Conservation (phyloP, 192 early-diverging fungal species). For the Backusella circina region DNA sequence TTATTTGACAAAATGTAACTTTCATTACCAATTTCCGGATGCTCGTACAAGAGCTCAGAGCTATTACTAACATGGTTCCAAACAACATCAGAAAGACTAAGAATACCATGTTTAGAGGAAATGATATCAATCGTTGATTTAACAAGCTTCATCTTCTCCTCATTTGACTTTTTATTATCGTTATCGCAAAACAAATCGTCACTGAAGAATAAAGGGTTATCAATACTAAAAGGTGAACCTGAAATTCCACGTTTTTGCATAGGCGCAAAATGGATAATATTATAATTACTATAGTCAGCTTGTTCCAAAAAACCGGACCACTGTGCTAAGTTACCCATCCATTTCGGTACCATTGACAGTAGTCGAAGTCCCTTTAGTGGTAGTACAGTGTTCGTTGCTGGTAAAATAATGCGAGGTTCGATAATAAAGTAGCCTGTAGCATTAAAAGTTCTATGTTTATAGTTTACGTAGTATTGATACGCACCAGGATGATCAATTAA, state of each 20-base stretch:
- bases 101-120: conserved; percentile 60
- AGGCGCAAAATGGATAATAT: conserved; percentile 98
- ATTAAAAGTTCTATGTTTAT: conserved; percentile 15
- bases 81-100: conserved; percentile 90
- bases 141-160: conserved; percentile 58
- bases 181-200: conserved; percentile 79
- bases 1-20: not conserved
- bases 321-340: conserved; percentile 78
- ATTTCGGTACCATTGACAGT: conserved; percentile 91
- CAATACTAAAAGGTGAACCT: conserved; percentile 97
- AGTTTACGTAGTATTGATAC: conserved; percentile 85
- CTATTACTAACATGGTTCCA: conserved; percentile 98
- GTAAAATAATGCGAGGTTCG: conserved; percentile 73
- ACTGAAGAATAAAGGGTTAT: conserved; percentile 84
- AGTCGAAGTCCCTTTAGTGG: conserved; percentile 87
- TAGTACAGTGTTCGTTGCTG: conserved; percentile 38
- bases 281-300: conserved; percentile 81
- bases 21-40: conserved; percentile 84
- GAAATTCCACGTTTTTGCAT: conserved; percentile 86
- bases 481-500: conserved; percentile 66
- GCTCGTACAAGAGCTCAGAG: conserved; percentile 84
- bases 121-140: conserved; percentile 50
- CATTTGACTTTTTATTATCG: conserved; percentile 37
- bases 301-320: conserved; percentile 75
- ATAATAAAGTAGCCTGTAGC: conserved; percentile 72